Evolutionary conservation across 148 eudicot genomes (phyloP).

Genomic region (Fagopyrum esculentum): DNA sequence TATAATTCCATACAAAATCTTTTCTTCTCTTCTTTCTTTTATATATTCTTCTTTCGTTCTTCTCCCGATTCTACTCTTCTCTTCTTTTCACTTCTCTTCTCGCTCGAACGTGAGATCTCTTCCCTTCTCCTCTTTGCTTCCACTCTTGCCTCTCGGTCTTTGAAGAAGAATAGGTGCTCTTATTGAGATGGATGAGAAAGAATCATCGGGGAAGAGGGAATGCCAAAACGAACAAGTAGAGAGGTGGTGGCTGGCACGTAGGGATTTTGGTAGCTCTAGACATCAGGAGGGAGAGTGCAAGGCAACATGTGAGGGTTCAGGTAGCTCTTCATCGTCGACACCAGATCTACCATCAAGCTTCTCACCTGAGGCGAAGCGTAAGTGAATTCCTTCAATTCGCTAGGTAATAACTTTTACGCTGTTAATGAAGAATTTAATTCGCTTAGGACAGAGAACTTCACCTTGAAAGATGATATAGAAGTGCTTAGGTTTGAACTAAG

Average conservation of each 20-base stretch:
- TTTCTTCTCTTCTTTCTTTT: too few relatives aligned
- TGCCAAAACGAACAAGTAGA: constrained; percentile 47
- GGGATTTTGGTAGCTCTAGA: constrained; percentile 36
- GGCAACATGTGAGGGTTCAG: constrained; percentile 50
- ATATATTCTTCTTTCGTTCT: too few relatives aligned
- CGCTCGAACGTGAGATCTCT: too few relatives aligned
- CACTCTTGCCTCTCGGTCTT: too few relatives aligned
- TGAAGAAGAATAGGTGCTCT: too few relatives aligned
- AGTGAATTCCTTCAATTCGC: constrained; percentile 58
- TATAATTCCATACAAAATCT: too few relatives aligned
- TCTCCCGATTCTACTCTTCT: too few relatives aligned
- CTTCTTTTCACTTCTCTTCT: too few relatives aligned
- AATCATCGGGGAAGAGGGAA: constrained; percentile 54
- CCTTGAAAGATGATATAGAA: constrained; percentile 49
- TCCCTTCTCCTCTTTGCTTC: too few relatives aligned
- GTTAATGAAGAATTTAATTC: constrained; percentile 55
- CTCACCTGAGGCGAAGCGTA: constrained; percentile 45
- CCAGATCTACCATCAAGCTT: constrained; percentile 55
- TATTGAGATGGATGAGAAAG: not conserved
- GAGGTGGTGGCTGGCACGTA: constrained; percentile 40
- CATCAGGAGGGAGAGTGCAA: constrained; percentile 53
- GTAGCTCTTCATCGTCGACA: constrained; percentile 48
- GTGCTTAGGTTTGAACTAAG: constrained; percentile 50
- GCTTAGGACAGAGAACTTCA: constrained; percentile 59
- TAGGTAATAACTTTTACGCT: constrained; percentile 20